Evolutionary conservation across 2,329 filamentous ascomycete species (phyloP), one percentile per base, ranked within the genome.

Genomic region (Zalaria sp.): DNA sequence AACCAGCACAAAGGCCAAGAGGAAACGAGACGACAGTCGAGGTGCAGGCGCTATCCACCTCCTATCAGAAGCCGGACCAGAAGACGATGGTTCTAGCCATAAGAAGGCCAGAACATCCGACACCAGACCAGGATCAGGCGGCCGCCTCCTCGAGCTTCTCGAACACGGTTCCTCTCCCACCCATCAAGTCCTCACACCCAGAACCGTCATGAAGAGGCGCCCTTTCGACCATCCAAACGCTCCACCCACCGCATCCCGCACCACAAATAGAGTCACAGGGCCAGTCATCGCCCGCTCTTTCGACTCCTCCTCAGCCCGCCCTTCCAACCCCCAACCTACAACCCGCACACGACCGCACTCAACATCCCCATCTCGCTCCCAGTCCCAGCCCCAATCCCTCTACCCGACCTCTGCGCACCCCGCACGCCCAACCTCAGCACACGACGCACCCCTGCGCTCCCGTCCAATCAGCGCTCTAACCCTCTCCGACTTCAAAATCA

Each of bases 401-500:
- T 2, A 18, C 18, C 18, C 18, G 18, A 18, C 18, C 18, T 18
- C 18, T 2, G 18, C 18, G 18, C 18, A 18, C 18, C 18, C 18
- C 18, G 45, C 51, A 5, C 37, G 43, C 18, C 55, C 56, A 3
- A 51, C 64, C 35, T 18, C 18, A 18, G 18, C 18, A 18, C 18
- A 18, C 18, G 54, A 63, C 11, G 61, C 62, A 44, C 65, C 67
- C 1, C 67, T 83, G 10, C 75, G 85, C 38, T 57, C 67, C 6
- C 75, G 71, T 39, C 72, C 77, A 1, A 48, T 77, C 3, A 61
- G 68, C 0, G 64, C 71, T 29, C 69, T 93, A 8, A 64, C 64
- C 9, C 64, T 81, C 1, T 73, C 76, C 8, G 81, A 93, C 59
- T 95, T 94, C 67, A 89, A 81, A 56, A 68, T 91, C 51, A 93